These are phyloP conservation scores for Acanthamoeba quina DNA, from an alignment of 208 protist species.

Conservation along the genomic window DNA sequence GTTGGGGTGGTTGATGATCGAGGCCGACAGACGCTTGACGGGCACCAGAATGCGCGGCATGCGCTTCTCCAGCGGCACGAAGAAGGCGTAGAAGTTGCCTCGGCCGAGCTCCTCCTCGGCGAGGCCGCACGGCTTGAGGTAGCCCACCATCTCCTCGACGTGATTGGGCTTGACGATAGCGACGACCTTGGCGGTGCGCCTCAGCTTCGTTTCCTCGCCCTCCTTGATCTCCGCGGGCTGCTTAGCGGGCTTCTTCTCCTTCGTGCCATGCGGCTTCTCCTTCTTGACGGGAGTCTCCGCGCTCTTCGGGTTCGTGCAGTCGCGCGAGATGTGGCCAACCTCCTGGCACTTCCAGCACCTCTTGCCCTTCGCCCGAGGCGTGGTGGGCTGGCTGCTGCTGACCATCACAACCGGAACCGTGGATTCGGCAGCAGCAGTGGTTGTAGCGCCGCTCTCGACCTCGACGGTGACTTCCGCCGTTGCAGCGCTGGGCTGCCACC, in stretches of 20 bases:
- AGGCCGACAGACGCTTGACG: conserved; percentile 57
- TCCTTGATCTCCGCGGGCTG: neutral
- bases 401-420: neutral
- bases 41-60: conserved; percentile 59
- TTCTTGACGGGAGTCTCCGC: neutral
- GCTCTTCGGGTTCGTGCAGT: conserved; percentile 26
- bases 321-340: conserved; percentile 26
- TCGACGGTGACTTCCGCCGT: neutral
- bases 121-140: conserved; percentile 74
- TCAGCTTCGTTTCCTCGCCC: conserved; percentile 38
- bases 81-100: conserved; percentile 76
- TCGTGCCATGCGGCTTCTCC: neutral
- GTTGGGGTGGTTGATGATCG: conserved; percentile 49
- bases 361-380: neutral
- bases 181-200: conserved; percentile 75
- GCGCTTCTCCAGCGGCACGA: conserved; percentile 59
- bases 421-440: neutral
- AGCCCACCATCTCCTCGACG: conserved; percentile 71
- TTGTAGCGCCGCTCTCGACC: neutral
- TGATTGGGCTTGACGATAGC: conserved; percentile 77
- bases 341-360: conserved; percentile 50
- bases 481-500: neutral
- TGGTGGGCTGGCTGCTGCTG: neutral
- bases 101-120: conserved; percentile 75
- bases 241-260: neutral